These are phyloP conservation scores for Pseudonitzschia multistriata DNA, from an alignment of 108 stramenopile species.

Conservation along the genomic window DNA sequence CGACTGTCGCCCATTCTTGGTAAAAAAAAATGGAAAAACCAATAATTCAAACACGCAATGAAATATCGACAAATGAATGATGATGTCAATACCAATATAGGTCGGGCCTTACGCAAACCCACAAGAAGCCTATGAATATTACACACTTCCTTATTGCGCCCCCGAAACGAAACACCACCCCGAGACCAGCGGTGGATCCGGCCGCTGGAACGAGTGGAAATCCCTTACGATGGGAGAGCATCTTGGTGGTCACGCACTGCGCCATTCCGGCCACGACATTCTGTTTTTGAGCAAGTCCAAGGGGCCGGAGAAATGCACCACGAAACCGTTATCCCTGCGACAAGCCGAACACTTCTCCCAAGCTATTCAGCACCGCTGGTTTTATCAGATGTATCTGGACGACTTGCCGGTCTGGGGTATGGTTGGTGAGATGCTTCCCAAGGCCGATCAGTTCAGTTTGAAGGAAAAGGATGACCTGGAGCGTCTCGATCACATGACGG, in stretches of 20 bases:
- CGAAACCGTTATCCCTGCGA: conserved; percentile 52
- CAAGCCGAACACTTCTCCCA: conserved; percentile 55
- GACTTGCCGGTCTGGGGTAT: conserved; percentile 97
- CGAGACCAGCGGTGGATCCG: conserved; percentile 47
- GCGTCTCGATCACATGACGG: conserved; percentile 66
- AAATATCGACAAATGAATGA: background rate
- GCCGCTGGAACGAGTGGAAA: conserved; percentile 85
- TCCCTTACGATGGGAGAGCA: conserved; percentile 73
- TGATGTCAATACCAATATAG: conserved; percentile 25
- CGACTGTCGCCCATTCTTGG: no score
- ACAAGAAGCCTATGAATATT: conserved; percentile 98
- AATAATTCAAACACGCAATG: background rate
- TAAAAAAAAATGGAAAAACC: no score
- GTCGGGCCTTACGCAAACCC: conserved; percentile 99
- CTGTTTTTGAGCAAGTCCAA: conserved; percentile 52
- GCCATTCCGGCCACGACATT: conserved; percentile 85
- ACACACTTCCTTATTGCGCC: conserved; percentile 94
- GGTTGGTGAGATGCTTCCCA: conserved; percentile 91
- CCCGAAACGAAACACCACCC: conserved; percentile 89
- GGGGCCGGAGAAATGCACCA: conserved; percentile 69
- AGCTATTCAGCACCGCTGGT: conserved; percentile 90
- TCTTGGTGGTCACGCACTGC: conserved; percentile 77
- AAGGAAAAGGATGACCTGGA: conserved; percentile 61
- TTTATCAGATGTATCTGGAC: conserved; percentile 97
- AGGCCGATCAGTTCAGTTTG: conserved; percentile 35